Conservation (phyloP, 225 moss, liverwort and hornwort genomes). For the Asterella californica region DNA sequence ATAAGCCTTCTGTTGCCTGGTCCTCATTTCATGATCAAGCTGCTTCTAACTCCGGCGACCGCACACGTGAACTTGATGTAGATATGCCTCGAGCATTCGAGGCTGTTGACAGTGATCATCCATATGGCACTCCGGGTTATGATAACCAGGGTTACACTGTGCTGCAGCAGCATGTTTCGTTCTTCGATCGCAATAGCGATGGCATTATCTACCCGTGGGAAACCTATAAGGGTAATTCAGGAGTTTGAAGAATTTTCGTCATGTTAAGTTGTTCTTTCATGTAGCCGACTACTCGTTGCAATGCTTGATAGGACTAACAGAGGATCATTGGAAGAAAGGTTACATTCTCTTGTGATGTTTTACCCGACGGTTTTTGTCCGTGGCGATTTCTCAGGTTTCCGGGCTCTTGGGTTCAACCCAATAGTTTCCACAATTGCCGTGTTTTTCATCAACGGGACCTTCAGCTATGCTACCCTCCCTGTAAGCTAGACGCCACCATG, state of each 20-base stretch:
- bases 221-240: slow-evolving; percentile 49
- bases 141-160: slow-evolving; percentile 44
- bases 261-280: too few relatives aligned
- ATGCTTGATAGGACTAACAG: too few relatives aligned
- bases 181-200: slow-evolving; percentile 66
- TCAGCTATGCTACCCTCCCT: slow-evolving; percentile 60
- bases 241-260: too few relatives aligned
- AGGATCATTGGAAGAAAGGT: background rate
- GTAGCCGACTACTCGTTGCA: too few relatives aligned
- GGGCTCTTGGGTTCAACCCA: slow-evolving; percentile 54
- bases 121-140: slow-evolving; percentile 43
- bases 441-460: slow-evolving; percentile 46
- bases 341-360: background rate
- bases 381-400: slow-evolving; percentile 45
- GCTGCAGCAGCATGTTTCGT: slow-evolving; percentile 76
- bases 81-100: slow-evolving; percentile 59
- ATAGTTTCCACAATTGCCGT: slow-evolving; percentile 38
- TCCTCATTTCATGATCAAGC: too few relatives aligned
- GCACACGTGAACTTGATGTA: slow-evolving; percentile 20
- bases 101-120: slow-evolving; percentile 73
- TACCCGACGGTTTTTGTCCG: background rate
- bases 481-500: slow-evolving; percentile 30
- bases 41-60: background rate
- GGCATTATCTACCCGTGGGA: slow-evolving; percentile 83
- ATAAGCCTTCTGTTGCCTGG: too few relatives aligned